Evolutionary conservation across 805 yeast species (phyloP).

Genomic region (Wickerhamomyces alni): DNA sequence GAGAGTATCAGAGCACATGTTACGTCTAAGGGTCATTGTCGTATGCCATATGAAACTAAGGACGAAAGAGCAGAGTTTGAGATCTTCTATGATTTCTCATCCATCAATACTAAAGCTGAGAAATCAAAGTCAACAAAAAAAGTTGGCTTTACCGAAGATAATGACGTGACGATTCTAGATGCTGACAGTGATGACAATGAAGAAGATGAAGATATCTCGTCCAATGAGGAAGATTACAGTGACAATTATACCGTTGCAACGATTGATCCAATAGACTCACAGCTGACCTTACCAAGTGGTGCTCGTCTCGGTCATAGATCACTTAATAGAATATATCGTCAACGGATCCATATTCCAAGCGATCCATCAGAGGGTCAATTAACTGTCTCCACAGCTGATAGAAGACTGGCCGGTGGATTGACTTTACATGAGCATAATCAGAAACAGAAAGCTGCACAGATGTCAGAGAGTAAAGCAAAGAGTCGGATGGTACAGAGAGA

Average conservation of each 20-base stretch:
- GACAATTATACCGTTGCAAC: conserved; percentile 29
- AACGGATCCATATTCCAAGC: conserved; percentile 42
- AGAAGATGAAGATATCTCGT: conserved; percentile 15
- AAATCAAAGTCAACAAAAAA: conserved; percentile 23
- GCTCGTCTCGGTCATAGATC: conserved; percentile 77
- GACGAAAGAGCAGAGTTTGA: conserved; percentile 73
- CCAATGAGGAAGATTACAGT: conserved; percentile 20
- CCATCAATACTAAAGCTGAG: conserved; percentile 43
- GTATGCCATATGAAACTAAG: conserved; percentile 79
- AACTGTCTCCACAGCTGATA: conserved; percentile 73
- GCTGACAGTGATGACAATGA: conserved; percentile 17
- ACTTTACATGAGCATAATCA: conserved; percentile 53
- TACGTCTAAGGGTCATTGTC: conserved; percentile 79
- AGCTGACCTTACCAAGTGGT: conserved; percentile 73
- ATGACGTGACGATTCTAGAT: conserved; percentile 24
- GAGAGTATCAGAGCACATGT: conserved; percentile 90
- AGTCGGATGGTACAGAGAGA: conserved; percentile 41
- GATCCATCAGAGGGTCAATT: conserved; percentile 56
- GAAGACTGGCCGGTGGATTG: conserved; percentile 51
- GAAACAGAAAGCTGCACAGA: conserved; percentile 40
- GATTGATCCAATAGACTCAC: conserved; percentile 52
- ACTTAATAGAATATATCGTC: conserved; percentile 65
- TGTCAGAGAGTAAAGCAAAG: conserved; percentile 38
- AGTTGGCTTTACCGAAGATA: conserved; percentile 28
- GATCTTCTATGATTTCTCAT: conserved; percentile 78